phyloP scores from a whole-genome alignment of 2,329 filamentous ascomycete species.

The Fusarium sp. region DNA sequence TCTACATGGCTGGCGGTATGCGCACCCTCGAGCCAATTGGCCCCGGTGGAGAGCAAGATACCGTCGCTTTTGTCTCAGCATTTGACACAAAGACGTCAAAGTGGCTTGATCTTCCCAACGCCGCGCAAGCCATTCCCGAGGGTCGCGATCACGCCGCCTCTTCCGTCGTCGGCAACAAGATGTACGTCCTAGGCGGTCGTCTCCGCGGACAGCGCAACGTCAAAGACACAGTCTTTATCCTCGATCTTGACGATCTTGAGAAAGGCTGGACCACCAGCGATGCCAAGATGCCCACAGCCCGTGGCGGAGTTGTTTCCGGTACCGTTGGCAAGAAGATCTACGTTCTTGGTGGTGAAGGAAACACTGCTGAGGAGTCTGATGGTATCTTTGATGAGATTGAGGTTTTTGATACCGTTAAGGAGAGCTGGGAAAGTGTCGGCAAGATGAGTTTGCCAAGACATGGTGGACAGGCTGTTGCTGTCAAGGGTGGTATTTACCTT shows the following conservation, averaged over 20 bases:
- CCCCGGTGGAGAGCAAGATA: constrained; percentile 38
- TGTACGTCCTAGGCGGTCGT: constrained; percentile 54
- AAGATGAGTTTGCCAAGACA: constrained; percentile 51
- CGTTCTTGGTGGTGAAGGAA: constrained; percentile 54
- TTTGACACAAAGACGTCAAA: constrained; percentile 45
- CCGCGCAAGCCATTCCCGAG: constrained; percentile 47
- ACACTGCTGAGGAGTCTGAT: constrained; percentile 18
- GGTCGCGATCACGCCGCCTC: constrained; percentile 51
- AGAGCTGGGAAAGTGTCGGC: constrained; percentile 45
- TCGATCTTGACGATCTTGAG: constrained; percentile 46
- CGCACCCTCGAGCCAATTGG: constrained; percentile 30
- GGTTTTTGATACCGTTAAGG: constrained; percentile 43
- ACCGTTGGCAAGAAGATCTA: constrained; percentile 47
- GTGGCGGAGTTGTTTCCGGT: constrained; percentile 50
- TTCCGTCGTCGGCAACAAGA: constrained; percentile 46
- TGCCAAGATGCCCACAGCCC: constrained; percentile 51
- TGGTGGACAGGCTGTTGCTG: constrained; percentile 47
- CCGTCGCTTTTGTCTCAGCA: constrained; percentile 46
- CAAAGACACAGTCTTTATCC: constrained; percentile 50
- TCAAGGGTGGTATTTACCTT: constrained; percentile 47
- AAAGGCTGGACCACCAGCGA: constrained; percentile 46
- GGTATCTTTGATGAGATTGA: constrained; percentile 49
- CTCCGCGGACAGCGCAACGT: constrained; percentile 47
- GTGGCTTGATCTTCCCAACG: constrained; percentile 46
- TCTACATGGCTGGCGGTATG: constrained; percentile 55